Evolutionary conservation across 805 yeast species (phyloP), one percentile per base, ranked within the genome.

Genomic region (Zygosaccharomyces lentus): DNA sequence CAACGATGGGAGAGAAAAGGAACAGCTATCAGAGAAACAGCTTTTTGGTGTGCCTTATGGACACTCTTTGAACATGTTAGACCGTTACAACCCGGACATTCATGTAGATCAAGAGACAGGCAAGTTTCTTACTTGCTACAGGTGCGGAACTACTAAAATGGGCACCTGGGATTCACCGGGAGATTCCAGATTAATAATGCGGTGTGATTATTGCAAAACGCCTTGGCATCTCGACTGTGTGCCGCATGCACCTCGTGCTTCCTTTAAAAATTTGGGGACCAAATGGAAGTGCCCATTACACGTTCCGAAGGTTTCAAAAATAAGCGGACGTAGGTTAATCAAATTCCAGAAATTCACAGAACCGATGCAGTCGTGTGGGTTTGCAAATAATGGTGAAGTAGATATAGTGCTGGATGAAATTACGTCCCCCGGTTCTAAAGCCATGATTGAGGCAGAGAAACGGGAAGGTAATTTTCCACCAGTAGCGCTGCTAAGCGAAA

Each of bases 241-340:
- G 12, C 66, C 66, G 12, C 72, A 76, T 42, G 85, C 87, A 1
- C 95, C 96, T 1, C 68, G 87, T 54, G 74, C 87, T 12, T 72
- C 83, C 5, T 78, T 83, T 15, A 87, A 87, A 56, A 80, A 83
- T 34, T 61, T 86, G 36, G 95, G 93, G 1, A 72, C 73, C 37
- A 86, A 82, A 63, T 91, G 96, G 98, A 81, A 78, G 68, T 93
- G 96, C 65, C 98, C 96, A 2, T 83, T 85, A 54, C 97, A 88
- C 67, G 78, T 80, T 16, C 84, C 76, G 38, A 26, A 46, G 25
- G 15, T 31, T 29, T 24, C 36, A 8, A 57, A 54, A 40, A 51
- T 51, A 41, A 45, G 57, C 13, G 37, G 54, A 10, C 67, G 73
- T 46, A 67, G 88, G 42, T 70, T 74, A 57, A 71, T 76, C 53